Evolutionary conservation across 2,329 filamentous ascomycete species (phyloP), one percentile per base, ranked within the genome.

Genomic region (Teratosphaeriaceae sp.): DNA sequence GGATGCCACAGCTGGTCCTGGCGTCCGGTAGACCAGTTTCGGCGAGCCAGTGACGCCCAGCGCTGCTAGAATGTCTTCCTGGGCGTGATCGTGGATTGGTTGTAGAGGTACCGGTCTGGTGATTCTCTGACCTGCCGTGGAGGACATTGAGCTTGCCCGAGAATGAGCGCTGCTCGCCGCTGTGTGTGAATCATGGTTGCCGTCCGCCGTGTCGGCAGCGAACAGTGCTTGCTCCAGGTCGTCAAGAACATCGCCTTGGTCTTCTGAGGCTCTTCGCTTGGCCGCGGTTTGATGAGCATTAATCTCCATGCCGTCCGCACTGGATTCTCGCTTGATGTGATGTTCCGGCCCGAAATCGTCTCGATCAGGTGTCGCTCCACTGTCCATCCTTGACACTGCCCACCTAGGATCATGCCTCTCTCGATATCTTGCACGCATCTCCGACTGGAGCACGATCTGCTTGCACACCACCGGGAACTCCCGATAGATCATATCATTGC

Each of bases 401-500:
- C 44, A 40, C 6, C 3, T 22, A 6, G 39, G 46, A 16, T 48
- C 35, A 15, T 44, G 48, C 3, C 56, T 51, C 21, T 49, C 40
- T 24, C 48, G 48, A 35, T 57, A 62, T 23, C 44, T 49, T n/a
- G 48, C 46, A 4, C 53, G 37, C 22, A 61, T 33, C 24, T 72
- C 65, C 27, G 67, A 61, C 34, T 73, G 48, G 3, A 68, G 58
- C 26, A 75, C 55, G 11, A 70, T 49, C 5, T 63, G 56, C 43
- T 63, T 63, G 46, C 66, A 66, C n/a, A 68, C 57, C 2, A 55
- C 58, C 1, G 63, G 58, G 39, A 75, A 72, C 4, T 69, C 62
- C 5, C 65, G 59, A 48, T 75, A 77, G 13, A 73, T 68, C 2
- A 72, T 66, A 44, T 75, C 73, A 40, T 69, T 58, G 51, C 69